Percentiles rank a stretch among this genome's conserved stretches.
Evolutionary conservation across 305 asterid species (phyloP).

Genomic region (Coffea humblotiana): DNA sequence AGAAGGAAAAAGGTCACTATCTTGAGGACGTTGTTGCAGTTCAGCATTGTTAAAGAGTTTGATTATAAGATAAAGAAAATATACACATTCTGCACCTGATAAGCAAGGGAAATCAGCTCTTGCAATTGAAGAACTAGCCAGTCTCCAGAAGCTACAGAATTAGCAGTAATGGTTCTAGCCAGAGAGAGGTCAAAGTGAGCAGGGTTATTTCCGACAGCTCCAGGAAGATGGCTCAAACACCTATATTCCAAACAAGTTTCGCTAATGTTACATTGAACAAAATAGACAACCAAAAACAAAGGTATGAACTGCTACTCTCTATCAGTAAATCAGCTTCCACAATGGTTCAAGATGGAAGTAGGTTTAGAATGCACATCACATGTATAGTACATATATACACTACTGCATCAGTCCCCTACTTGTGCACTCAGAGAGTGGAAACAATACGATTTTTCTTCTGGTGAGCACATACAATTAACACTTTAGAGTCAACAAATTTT

Average conservation of each 20-base stretch:
- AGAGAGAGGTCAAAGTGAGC: constrained; percentile 86
- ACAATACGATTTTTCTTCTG: not conserved
- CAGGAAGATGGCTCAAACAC: constrained; percentile 96
- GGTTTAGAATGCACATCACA: not conserved
- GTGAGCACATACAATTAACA: not conserved
- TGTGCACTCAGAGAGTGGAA: not conserved
- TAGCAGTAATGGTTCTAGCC: constrained; percentile 60
- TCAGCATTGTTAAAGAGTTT: too few relatives aligned
- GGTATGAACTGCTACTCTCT: not conserved
- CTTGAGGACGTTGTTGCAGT: constrained; percentile 9
- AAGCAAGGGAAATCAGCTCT: constrained; percentile 96
- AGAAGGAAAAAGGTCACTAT: constrained; percentile 8
- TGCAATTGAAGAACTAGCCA: constrained; percentile 93
- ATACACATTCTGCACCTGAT: constrained; percentile 69
- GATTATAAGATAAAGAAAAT: constrained; percentile 10
- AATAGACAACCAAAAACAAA: not conserved
- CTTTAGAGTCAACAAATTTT: not conserved
- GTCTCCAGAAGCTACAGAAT: constrained; percentile 57
- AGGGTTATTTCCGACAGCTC: constrained; percentile 87
- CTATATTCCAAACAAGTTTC: constrained; percentile 42
- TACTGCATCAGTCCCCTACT: not conserved
- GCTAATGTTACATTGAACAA: constrained; percentile 19
- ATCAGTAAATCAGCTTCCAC: not conserved
- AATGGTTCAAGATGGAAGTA: not conserved
- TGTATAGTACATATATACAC: not conserved